Conservation (phyloP, 148 eudicot genomes). For the Rhododendron ovatum region DNA sequence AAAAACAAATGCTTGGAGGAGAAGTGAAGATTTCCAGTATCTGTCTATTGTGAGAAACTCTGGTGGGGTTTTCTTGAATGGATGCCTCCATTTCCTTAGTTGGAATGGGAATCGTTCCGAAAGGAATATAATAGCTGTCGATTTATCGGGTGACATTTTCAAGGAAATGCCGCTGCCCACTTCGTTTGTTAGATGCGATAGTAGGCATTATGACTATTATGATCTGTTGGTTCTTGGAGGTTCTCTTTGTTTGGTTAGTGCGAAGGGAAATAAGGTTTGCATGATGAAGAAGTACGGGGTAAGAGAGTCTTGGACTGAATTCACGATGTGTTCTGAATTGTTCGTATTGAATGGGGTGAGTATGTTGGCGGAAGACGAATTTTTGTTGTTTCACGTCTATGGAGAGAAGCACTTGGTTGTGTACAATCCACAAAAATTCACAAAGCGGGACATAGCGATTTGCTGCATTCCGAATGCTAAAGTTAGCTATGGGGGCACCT, state of each 20-base stretch:
- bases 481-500: fast-evolving
- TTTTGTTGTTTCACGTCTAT: background rate
- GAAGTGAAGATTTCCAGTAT: background rate
- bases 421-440: background rate
- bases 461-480: background rate
- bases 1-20: background rate
- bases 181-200: no score
- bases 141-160: no score
- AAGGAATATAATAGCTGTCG: no score
- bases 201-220: no score
- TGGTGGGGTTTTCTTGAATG: no score
- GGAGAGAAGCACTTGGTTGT: background rate
- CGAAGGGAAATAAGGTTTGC: no score
- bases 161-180: no score
- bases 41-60: no score
- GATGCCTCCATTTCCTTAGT: no score
- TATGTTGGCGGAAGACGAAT: background rate
- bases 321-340: no score
- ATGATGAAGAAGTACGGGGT: background rate
- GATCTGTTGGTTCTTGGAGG: background rate
- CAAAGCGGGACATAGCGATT: background rate
- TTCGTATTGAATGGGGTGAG: background rate
- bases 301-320: background rate
- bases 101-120: no score
- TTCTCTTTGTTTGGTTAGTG: background rate